Conservation (phyloP, 2,329 filamentous ascomycete species). For the Venturia nashicola region DNA sequence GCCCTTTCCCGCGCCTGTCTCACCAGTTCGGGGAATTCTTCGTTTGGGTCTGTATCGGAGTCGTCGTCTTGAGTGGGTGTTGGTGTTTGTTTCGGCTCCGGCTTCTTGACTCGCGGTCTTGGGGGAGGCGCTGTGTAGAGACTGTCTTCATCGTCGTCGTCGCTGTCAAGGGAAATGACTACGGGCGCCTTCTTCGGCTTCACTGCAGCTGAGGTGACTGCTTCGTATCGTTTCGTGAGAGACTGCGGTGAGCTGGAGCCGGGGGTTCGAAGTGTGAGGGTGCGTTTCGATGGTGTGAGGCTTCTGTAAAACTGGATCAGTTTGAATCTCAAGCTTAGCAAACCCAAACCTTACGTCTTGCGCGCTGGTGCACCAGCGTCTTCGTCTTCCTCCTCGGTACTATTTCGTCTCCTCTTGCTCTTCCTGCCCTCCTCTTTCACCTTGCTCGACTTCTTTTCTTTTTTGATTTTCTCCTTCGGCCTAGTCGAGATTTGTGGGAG, state of each 20-base stretch:
- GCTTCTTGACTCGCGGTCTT: not conserved
- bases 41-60: conserved; percentile 1
- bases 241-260: conserved; percentile 3
- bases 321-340: not conserved
- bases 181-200: not conserved
- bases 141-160: conserved; percentile 5
- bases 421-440: conserved; percentile 18
- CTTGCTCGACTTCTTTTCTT: conserved; percentile 16
- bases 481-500: conserved; percentile 26
- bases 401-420: conserved; percentile 7
- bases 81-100: not conserved
- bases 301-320: not conserved
- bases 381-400: conserved; percentile 1
- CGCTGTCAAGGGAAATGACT: not conserved
- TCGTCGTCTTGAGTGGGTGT: conserved; percentile 1
- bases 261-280: not conserved
- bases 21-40: not conserved
- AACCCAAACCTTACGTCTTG: not conserved
- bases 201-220: not conserved
- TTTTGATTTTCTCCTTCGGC: conserved; percentile 21
- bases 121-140: not conserved
- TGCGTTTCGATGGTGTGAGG: not conserved
- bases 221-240: conserved; percentile 4
- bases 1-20: not conserved
- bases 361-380: not conserved